Percentiles rank a stretch among this genome's conserved stretches.
phyloP scores from a whole-genome alignment of 768 basidiomycete species.

The Macrolepiota albuminosa region DNA sequence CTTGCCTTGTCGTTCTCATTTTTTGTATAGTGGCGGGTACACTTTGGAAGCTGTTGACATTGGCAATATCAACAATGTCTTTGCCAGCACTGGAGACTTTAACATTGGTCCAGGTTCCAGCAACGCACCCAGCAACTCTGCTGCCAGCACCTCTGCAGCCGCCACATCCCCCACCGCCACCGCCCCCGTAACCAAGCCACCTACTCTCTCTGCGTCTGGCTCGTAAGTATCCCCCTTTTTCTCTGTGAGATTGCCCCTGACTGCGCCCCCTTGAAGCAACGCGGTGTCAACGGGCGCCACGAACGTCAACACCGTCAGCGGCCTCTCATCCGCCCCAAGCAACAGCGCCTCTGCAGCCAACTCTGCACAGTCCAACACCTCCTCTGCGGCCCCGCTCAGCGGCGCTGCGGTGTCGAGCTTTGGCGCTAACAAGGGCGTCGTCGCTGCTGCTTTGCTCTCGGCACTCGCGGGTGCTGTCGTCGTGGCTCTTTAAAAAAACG shows the following conservation, averaged over 20 bases:
- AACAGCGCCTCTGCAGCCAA: slow-evolving; percentile 7
- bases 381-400: slow-evolving; percentile 17
- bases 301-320: slow-evolving; percentile 8
- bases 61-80: slow-evolving; percentile 42
- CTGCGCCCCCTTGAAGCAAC: not conserved
- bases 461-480: slow-evolving; percentile 44
- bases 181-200: slow-evolving; percentile 1
- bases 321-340: slow-evolving; percentile 10
- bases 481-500: slow-evolving; percentile 33
- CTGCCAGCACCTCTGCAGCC: slow-evolving; percentile 11
- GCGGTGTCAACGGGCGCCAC: not conserved
- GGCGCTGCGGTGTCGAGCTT: slow-evolving; percentile 25
- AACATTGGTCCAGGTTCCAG: slow-evolving; percentile 26
- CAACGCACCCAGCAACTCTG: not conserved
- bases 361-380: slow-evolving; percentile 7
- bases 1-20: not conserved
- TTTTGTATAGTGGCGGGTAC: slow-evolving; percentile 38
- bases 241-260: not conserved
- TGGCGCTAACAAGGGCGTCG: slow-evolving; percentile 25
- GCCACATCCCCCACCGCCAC: slow-evolving; percentile 4
- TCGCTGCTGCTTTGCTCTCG: slow-evolving; percentile 35
- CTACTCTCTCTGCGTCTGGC: not conserved
- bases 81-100: slow-evolving; percentile 35
- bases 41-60: slow-evolving; percentile 40
- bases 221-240: slow-evolving; percentile 4